Base-by-base conservation (phyloP, 805 yeast genomes). In the Ogataea trehalophila region DNA sequence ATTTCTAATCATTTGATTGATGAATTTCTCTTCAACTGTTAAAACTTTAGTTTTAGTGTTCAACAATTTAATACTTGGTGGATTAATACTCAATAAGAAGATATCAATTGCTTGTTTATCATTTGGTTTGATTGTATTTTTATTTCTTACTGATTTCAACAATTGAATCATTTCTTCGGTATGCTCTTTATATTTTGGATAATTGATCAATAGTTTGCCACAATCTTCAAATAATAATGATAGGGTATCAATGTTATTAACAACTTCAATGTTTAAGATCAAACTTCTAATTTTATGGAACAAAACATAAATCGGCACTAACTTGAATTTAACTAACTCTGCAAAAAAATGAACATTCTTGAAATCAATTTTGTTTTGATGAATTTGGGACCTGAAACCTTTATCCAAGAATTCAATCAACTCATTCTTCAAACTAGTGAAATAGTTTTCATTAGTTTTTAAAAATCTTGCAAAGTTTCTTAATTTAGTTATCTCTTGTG, bases 251-350 rank as follows among this genome's bases (percentile, higher is more conserved):
- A 87, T 75, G 60, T 85, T 87, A 50, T 76, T 75, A 8, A 80
- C 73, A 0, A 74, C 70, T 6, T 75, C 70, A 17, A 75, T 58
- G 44, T 76, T 75, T 46, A 79, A 57, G 2, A 85, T 76, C 53
- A 87, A 67, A 1, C 74, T 67, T 56, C 88, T 73, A 41, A 90
- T 74, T 59, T 84, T 85, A 63, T 89, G 91, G 60, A 88, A 85
- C 13, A 83, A 71, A 48, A 83, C 73, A 62, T 81, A 83, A n/a
- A 73, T 68, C 0, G 95, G 92, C 15, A 89, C 71, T 50, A 89
- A 63, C 54, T 77, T 80, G 62, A 90, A 90, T 60, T 87, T 88
- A 33, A 85, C 78, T 67, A 90, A 69, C 58, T 91, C 97, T 42
- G 81, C 70, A 54, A 87, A 81, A 55, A 86, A 84, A 20, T 75